Evolutionary conservation across 176 grass and related monocot genomes (phyloP).

Genomic region (Juncus inflexus): DNA sequence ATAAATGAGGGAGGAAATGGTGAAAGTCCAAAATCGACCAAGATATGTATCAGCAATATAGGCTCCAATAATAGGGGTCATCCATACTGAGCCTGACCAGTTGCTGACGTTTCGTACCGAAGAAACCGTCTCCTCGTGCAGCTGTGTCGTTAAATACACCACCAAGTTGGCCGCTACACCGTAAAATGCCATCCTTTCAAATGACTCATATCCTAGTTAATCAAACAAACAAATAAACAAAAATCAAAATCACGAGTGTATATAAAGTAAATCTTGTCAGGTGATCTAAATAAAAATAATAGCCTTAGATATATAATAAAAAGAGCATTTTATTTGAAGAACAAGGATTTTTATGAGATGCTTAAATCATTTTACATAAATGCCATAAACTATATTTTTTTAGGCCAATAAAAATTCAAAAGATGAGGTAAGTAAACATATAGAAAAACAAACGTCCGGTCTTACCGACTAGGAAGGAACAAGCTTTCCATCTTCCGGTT

Average conservation of each 20-base stretch:
- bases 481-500: conserved; percentile 74
- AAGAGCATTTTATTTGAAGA: not conserved
- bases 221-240: not conserved
- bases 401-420: not conserved
- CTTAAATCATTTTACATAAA: not conserved
- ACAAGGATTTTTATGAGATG: not conserved
- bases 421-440: not conserved
- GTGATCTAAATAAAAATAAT: not conserved
- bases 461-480: conserved; percentile 63
- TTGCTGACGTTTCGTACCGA: conserved; percentile 72
- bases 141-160: conserved; percentile 64
- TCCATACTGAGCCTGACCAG: conserved; percentile 72
- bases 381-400: not conserved
- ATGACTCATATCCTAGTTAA: conserved; percentile 56
- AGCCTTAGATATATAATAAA: not conserved
- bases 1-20: conserved; percentile 66
- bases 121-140: conserved; percentile 63
- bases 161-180: conserved; percentile 76
- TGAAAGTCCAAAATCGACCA: conserved; percentile 86
- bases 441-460: not conserved
- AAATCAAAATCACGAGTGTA: not conserved
- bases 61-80: conserved; percentile 63
- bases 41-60: conserved; percentile 73
- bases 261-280: not conserved
- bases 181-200: conserved; percentile 88